Conservation (phyloP, 2,329 filamentous ascomycete species). For the Aspergillus novofumigatus region DNA sequence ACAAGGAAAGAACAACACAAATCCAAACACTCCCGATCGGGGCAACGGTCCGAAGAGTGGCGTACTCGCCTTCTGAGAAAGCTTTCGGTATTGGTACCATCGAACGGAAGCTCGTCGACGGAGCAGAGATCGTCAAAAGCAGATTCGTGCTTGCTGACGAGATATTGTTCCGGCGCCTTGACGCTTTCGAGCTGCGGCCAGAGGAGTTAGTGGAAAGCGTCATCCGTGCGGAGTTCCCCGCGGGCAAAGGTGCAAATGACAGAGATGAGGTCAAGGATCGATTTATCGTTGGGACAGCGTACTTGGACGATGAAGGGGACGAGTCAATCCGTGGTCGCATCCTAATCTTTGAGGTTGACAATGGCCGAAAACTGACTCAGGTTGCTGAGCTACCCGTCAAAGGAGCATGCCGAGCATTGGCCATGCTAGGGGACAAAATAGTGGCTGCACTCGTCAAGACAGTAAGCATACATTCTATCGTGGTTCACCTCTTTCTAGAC, state of each 20-base stretch:
- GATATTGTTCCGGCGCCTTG: slow-evolving; percentile 75
- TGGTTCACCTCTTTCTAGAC: slow-evolving; percentile 1
- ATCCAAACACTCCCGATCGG: slow-evolving; percentile 73
- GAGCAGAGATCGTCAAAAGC: slow-evolving; percentile 71
- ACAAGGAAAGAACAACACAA: slow-evolving; percentile 81
- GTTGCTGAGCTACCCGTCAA: slow-evolving; percentile 67
- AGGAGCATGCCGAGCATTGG: slow-evolving; percentile 76
- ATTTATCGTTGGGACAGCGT: slow-evolving; percentile 89
- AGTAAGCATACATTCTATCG: slow-evolving; percentile 42
- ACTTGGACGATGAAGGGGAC: slow-evolving; percentile 58
- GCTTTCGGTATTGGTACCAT: slow-evolving; percentile 87
- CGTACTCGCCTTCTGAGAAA: slow-evolving; percentile 74
- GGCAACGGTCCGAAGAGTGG: slow-evolving; percentile 80
- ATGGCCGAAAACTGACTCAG: slow-evolving; percentile 67
- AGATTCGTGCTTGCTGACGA: slow-evolving; percentile 90
- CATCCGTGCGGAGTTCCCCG: slow-evolving; percentile 68
- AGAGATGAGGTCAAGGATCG: slow-evolving; percentile 57
- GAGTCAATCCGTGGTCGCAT: slow-evolving; percentile 69
- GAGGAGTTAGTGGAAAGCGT: slow-evolving; percentile 82
- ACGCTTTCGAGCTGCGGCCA: slow-evolving; percentile 60
- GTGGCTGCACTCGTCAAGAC: slow-evolving; percentile 89
- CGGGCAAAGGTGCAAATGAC: slow-evolving; percentile 52
- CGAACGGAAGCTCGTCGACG: slow-evolving; percentile 64
- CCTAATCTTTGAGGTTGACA: slow-evolving; percentile 72
- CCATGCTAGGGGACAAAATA: slow-evolving; percentile 69